Evolutionary conservation across 2,329 filamentous ascomycete genomes (phyloP), one percentile per base, ranked within the genome.

Genomic region (Emergomyces orientalis): DNA sequence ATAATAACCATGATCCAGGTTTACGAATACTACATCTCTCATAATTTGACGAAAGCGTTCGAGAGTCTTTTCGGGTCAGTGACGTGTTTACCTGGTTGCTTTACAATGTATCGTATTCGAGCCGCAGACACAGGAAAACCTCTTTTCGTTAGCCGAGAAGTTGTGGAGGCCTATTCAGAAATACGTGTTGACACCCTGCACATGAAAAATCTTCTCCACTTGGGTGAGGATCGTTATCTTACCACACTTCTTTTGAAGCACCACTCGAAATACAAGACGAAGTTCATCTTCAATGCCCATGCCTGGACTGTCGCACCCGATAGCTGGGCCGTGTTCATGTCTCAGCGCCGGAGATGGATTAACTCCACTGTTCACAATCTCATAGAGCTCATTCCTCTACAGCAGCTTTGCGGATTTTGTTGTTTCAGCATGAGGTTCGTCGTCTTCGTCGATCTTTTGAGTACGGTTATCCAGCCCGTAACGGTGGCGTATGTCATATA

Each of bases 401-500:
- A 89, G 65, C 90, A 97, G 75, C 88, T 99, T 59, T 99, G 94
- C 76, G 94, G 94, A 78, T 99, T 99, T 87, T 99, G 94, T 83
- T 99, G 94, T 79, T 99, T 99, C 82, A 95, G 90, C 77, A 99
- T 99, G 94, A 88, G 94, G 71, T 99, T 99, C 77, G 85, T 99
- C 64, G 92, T 99, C 68, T 96, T 99, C 72, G 76, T 99, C 69
- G 94, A 99, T 77, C 80, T 99, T 69, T 81, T 99, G 66, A 94
- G 90, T 62, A 99, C 94, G 1, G 79, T 97, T 62, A 87, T 97
- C 58, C 91, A 96, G 73, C 94, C 94, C 2, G 91, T 97, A 64
- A 94, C 90, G 1, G 82, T 97, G 25, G 90, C 86, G 11, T 99
- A 97, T 73, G 88, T 99, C 68, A 83, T 84, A 63, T 99, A 97